A percentile compares a stretch with the other conserved stretches of the same genome.
Evolutionary conservation across 2,329 filamentous ascomycete species (phyloP).

Genomic region (Alternaria ventricosa): DNA sequence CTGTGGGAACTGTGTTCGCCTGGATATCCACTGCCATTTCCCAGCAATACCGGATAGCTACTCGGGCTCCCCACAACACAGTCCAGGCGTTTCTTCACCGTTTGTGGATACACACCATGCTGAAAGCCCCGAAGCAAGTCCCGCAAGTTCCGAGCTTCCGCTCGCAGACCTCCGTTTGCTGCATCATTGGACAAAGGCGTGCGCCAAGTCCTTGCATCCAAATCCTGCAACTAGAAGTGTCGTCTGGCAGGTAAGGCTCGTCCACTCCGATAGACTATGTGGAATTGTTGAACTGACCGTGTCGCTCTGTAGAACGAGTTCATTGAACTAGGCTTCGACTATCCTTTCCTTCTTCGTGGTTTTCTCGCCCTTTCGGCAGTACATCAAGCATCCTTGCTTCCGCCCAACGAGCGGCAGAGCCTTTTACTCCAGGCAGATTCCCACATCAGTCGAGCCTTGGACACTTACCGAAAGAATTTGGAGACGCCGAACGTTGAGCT

Average conservation of each 20-base stretch:
- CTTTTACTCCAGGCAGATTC: slow-evolving; percentile 36
- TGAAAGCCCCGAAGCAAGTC: slow-evolving; percentile 12
- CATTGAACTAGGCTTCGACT: slow-evolving; percentile 34
- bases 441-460: slow-evolving; percentile 36
- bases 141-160: slow-evolving; percentile 23
- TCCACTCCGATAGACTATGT: neutral
- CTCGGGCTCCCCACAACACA: slow-evolving; percentile 24
- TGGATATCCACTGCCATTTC: slow-evolving; percentile 41
- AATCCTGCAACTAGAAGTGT: slow-evolving; percentile 13
- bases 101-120: slow-evolving; percentile 1
- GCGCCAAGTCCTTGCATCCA: slow-evolving; percentile 28
- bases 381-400: slow-evolving; percentile 32
- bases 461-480: slow-evolving; percentile 30
- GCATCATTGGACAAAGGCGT: slow-evolving; percentile 37
- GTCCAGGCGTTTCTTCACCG: slow-evolving; percentile 18
- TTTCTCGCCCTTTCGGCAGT: slow-evolving; percentile 39
- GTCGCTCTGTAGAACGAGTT: slow-evolving; percentile 12
- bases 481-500: slow-evolving; percentile 26
- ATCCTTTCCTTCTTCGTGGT: slow-evolving; percentile 38
- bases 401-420: slow-evolving; percentile 23
- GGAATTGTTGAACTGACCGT: neutral
- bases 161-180: slow-evolving; percentile 38
- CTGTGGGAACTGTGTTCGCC: slow-evolving; percentile 39
- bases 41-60: slow-evolving; percentile 26
- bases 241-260: slow-evolving; percentile 15